phyloP scores from a whole-genome alignment of 768 basidiomycete species.

The Amanita phalloides region DNA sequence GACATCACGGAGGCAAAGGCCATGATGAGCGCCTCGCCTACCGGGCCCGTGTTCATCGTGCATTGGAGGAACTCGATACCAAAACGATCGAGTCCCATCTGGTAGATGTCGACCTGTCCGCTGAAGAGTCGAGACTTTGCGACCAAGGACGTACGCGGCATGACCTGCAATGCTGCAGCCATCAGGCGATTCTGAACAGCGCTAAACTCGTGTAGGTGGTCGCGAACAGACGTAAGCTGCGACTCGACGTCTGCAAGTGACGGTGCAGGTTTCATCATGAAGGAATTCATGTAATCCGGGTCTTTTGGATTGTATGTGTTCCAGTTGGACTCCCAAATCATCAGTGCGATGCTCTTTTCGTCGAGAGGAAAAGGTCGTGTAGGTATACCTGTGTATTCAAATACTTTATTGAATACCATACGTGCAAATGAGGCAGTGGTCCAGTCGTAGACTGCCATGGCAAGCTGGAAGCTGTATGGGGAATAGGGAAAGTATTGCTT shows the following conservation, averaged over 20 bases:
- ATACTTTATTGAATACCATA: constrained; percentile 8
- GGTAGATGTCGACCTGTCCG: constrained; percentile 7
- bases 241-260: neutral
- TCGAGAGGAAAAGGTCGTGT: constrained; percentile 4
- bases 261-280: constrained; percentile 6
- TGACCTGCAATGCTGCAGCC: constrained; percentile 2
- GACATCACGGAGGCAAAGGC: neutral
- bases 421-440: neutral
- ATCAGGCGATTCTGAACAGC: constrained; percentile 7
- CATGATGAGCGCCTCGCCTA: neutral
- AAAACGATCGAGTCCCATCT: neutral
- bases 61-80: constrained; percentile 4
- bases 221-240: neutral
- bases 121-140: constrained; percentile 4
- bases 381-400: constrained; percentile 7
- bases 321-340: constrained; percentile 6
- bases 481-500: constrained; percentile 5
- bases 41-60: neutral
- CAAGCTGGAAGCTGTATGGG: constrained; percentile 7
- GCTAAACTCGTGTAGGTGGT: constrained; percentile 6
- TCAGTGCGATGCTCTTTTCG: constrained; percentile 1
- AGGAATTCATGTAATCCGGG: constrained; percentile 8
- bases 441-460: neutral
- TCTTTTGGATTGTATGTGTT: constrained; percentile 2
- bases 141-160: constrained; percentile 7